Percentiles rank a stretch among this genome's conserved stretches.
Evolutionary conservation across 257 asterid species (phyloP).

Genomic region (Nemophila menziesii): DNA sequence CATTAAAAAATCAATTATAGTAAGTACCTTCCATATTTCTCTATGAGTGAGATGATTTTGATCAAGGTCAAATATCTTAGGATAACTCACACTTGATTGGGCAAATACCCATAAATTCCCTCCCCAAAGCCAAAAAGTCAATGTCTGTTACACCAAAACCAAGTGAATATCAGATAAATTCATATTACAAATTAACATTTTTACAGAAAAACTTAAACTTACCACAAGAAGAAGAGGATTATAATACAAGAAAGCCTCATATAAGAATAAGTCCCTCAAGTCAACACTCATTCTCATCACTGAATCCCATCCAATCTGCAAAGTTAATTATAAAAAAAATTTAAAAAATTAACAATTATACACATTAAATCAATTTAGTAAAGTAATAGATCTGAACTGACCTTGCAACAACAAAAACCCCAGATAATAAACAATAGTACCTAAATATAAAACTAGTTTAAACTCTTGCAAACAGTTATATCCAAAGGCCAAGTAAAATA

Average conservation of each 20-base stretch:
- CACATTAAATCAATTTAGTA: neutral
- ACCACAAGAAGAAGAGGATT: conserved; percentile 98
- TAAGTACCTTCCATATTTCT: conserved; percentile 94
- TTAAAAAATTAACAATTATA: conserved; percentile 12
- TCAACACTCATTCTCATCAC: conserved; percentile 98
- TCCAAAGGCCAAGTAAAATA: too few species aligned
- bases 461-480: conserved; percentile 11
- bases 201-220: conserved; percentile 28
- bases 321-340: conserved; percentile 12
- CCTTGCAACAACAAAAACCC: conserved; percentile 91
- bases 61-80: conserved; percentile 88
- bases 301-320: conserved; percentile 96
- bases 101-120: conserved; percentile 82
- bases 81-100: conserved; percentile 60
- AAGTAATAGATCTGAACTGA: conserved; percentile 19
- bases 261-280: conserved; percentile 78
- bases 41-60: conserved; percentile 81
- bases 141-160: conserved; percentile 47
- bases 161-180: conserved; percentile 5
- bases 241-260: conserved; percentile 96
- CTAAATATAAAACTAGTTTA: conserved; percentile 33
- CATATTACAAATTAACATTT: conserved; percentile 4
- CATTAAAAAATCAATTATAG: neutral
- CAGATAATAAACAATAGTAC: conserved; percentile 71
- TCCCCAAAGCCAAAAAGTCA: conserved; percentile 99